These are phyloP conservation scores for Ophiostoma perfectum DNA, from an alignment of 2,329 filamentous ascomycete species.

Conservation along the genomic window DNA sequence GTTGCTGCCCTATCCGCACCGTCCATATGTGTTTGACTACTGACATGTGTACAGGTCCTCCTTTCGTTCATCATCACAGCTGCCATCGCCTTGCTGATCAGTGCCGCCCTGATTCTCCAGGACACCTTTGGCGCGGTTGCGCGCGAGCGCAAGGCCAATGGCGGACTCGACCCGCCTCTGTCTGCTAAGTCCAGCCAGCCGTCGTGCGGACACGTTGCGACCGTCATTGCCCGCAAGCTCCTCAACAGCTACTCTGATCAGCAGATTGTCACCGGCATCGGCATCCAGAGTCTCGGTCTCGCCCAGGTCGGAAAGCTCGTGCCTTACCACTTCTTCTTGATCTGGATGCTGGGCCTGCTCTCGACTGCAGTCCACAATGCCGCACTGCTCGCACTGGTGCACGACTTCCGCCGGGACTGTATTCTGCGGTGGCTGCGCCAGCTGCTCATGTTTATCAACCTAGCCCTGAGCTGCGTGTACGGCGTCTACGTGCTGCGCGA, in stretches of 20 bases:
- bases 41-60: constrained; percentile 42
- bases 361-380: constrained; percentile 62
- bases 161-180: constrained; percentile 30
- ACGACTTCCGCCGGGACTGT: constrained; percentile 62
- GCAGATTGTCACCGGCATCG: constrained; percentile 63
- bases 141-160: constrained; percentile 32
- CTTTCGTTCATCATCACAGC: constrained; percentile 64
- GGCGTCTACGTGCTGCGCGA: constrained; percentile 53
- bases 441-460: constrained; percentile 60
- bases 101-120: constrained; percentile 51
- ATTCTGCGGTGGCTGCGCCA: constrained; percentile 62
- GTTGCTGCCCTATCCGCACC: constrained; percentile 26
- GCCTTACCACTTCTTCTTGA: constrained; percentile 65
- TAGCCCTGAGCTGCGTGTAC: constrained; percentile 52
- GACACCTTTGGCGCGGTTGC: constrained; percentile 37
- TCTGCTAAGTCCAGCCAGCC: constrained; percentile 22
- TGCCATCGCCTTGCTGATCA: constrained; percentile 50
- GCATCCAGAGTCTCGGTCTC: constrained; percentile 60
- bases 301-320: constrained; percentile 54
- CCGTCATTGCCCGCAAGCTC: constrained; percentile 54
- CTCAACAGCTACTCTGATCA: constrained; percentile 62
- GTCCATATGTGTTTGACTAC: background rate
- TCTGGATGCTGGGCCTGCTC: constrained; percentile 62
- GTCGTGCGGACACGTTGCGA: background rate
- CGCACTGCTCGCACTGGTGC: constrained; percentile 58